These are phyloP conservation scores for Platismatia glauca DNA, from an alignment of 495 filamentous ascomycete genomes.

Conservation along the genomic window DNA sequence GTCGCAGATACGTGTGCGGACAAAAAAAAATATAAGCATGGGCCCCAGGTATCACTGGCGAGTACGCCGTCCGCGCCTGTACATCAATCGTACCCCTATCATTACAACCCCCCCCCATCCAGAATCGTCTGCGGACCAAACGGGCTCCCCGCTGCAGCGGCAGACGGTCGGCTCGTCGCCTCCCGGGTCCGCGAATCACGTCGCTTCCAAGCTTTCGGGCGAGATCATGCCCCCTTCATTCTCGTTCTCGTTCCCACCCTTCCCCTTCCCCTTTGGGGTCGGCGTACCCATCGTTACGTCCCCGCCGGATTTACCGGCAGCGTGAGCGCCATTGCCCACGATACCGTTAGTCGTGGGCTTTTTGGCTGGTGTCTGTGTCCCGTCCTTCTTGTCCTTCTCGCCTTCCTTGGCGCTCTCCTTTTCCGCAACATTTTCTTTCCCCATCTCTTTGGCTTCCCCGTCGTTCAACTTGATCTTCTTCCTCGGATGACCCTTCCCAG, in stretches of 20 bases:
- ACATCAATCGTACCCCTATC: slow-evolving; percentile 8
- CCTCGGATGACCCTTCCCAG: slow-evolving; percentile 55
- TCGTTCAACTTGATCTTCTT: slow-evolving; percentile 48
- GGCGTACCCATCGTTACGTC: slow-evolving; percentile 19
- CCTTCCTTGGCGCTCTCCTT: neutral
- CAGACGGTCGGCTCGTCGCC: neutral
- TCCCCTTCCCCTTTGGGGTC: slow-evolving; percentile 43
- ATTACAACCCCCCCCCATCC: slow-evolving; percentile 16
- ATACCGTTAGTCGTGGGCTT: slow-evolving; percentile 31
- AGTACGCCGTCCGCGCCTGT: slow-evolving; percentile 3
- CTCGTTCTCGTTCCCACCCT: slow-evolving; percentile 42
- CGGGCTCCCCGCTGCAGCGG: too few species aligned
- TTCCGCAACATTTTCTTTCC: slow-evolving; percentile 10
- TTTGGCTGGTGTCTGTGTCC: slow-evolving; percentile 26
- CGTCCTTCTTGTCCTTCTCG: slow-evolving; percentile 41
- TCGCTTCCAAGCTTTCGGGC: slow-evolving; percentile 24
- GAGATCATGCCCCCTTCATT: slow-evolving; percentile 40
- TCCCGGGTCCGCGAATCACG: neutral
- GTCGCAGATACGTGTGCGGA: neutral
- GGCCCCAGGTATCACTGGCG: neutral
- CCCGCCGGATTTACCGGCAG: neutral
- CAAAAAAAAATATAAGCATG: neutral
- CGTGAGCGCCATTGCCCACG: neutral
- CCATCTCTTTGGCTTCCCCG: slow-evolving; percentile 23
- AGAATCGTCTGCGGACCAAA: too few species aligned